Evolutionary conservation across 2,329 filamentous ascomycete species (phyloP), one percentile per base, ranked within the genome.

Genomic region (Thelonectria olida): DNA sequence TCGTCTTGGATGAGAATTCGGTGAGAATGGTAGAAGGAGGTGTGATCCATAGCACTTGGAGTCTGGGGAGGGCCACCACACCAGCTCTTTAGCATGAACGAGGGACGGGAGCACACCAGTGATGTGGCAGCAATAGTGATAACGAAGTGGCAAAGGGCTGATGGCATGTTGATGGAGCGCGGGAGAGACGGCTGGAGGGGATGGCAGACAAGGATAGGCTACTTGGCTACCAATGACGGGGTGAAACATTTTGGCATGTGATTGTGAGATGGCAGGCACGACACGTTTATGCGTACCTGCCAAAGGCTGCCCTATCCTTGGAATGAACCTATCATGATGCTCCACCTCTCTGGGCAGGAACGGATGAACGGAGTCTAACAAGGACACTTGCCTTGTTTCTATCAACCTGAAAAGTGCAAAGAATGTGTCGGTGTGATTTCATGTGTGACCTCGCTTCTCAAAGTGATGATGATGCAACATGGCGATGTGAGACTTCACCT

Each of bases 171-270:
- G 65, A 61, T 44, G 54, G 44, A 52, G 52, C 31, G 17, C 20
- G 49, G 38, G 38, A 36, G 44, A 38, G 31, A 38, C 42, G 41
- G 12, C 4, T 15, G 41, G 19, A 22, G 19, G 3, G 41, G 20
- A 13, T 25, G 41, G 41, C 28, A 28, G 53, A 44, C 48, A 27
- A 48, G 53, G 49, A 67, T 70, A 67, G 51, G 54, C 57, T 41
- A 20, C 31, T 70, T 65, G 51, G 54, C 57, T 41, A 20, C 31
- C 27, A 51, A 62, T 12, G 42, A n/a, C 15, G 23, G 10, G 54
- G 52, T 63, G 64, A 65, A 65, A 66, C 66, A 67, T 70, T 70
- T 67, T n/a, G n/a, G 48, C 68, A 70, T 70, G 68, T 70, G 68
- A 70, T 62, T 52, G 49, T 53, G 59, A 53, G 51, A 49, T 50